Percentiles rank a stretch among this genome's conserved stretches.
These are phyloP conservation scores for Sphaerobolus stellatus DNA, from an alignment of 1,284 basidiomycete genomes.

Conservation along the genomic window DNA sequence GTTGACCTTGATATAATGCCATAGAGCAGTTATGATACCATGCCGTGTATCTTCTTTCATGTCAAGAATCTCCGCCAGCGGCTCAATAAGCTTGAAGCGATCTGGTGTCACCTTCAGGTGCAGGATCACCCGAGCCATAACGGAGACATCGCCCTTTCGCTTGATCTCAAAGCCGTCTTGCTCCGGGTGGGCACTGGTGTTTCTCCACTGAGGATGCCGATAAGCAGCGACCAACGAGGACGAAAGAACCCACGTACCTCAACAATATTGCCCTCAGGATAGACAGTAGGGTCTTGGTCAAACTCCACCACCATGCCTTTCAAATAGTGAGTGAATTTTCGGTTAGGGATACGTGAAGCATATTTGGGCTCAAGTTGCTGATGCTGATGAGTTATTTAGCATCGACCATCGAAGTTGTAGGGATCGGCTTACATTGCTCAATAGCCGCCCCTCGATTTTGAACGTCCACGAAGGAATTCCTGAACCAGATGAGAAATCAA, in stretches of 20 bases:
- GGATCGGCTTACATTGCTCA: conserved; percentile 56
- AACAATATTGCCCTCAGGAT: conserved; percentile 78
- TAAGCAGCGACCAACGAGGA: background rate
- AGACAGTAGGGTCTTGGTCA: conserved; percentile 79
- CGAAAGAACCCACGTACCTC: conserved; percentile 50
- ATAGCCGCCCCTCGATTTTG: conserved; percentile 83
- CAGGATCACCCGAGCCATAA: conserved; percentile 77
- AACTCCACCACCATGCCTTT: conserved; percentile 86
- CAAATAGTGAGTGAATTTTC: conserved; percentile 86
- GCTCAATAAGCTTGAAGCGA: conserved; percentile 78
- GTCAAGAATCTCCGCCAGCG: conserved; percentile 75
- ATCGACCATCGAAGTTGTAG: background rate
- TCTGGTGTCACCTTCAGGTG: conserved; percentile 87
- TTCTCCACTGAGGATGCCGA: conserved; percentile 59
- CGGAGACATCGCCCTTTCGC: conserved; percentile 77
- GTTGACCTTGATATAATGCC: conserved; percentile 90
- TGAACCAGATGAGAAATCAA: conserved; percentile 61
- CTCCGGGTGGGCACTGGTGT: conserved; percentile 57
- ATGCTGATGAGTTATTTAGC: background rate
- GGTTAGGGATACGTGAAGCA: conserved; percentile 49
- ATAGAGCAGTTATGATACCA: conserved; percentile 81
- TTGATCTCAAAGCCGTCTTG: conserved; percentile 89
- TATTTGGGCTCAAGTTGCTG: conserved; percentile 1
- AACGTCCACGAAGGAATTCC: conserved; percentile 90
- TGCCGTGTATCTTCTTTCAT: conserved; percentile 85